Evolutionary conservation across 345 rosid genomes (phyloP), one percentile per base, ranked within the genome.

Genomic region (Syzygium oleosum): DNA sequence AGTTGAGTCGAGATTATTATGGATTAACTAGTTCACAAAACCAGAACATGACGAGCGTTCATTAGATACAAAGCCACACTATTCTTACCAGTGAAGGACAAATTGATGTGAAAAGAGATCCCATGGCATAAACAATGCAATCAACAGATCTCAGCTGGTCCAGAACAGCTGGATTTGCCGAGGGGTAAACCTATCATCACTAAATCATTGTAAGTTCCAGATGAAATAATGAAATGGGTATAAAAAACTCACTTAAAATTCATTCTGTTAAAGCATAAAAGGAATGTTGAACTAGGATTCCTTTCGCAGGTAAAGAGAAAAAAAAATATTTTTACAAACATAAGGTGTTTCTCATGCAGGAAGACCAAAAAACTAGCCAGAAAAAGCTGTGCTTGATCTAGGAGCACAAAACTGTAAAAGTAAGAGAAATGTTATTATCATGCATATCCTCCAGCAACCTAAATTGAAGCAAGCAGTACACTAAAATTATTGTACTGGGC

Each of bases 41-140:
- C 53, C 58, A 51, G 52, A 15, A 46, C 41, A 49, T 10, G 34
- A 21, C 23, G 16, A 84, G 52, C 27, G 56, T 27, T 27, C 77
- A 3, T 34, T 46, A 13, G 73, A 11, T 31, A 49, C 5, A 22
- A 65, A n/a, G 27, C 51, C 83, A 15, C 87, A 87, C 52, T 21
- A 87, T 65, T 63, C 86, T 90, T 91, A 97, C 99, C 96, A 96
- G 59, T 52, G 99, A 96, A 56, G 99, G 99, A 93, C 99, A 97
- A 85, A 96, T 87, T 86, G 99, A 97, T 88, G 99, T 96, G 89
- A 97, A 97, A n/a, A 97, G 93, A 55, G 99, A 97, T 46, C 99
- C 99, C 99, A 97, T 97, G 53, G 98, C 97, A 92, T 97, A 97
- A 89, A 97, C 91, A 86, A 97, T 93, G 92, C 99, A 95, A 88